phyloP scores from a whole-genome alignment of 2,329 filamentous ascomycete genomes.

The Fusarium sp. region DNA sequence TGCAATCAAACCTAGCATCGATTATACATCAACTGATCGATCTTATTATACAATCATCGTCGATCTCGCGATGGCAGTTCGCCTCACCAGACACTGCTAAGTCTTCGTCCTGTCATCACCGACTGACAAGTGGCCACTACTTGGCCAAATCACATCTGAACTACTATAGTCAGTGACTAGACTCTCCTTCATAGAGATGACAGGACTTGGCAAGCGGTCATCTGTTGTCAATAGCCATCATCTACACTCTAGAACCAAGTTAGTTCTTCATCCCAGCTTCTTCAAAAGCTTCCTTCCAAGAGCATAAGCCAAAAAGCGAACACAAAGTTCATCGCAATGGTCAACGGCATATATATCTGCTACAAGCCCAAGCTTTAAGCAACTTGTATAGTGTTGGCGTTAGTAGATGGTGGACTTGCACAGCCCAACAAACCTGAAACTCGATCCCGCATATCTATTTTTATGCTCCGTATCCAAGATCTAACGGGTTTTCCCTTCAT shows the following conservation, averaged over 20 bases:
- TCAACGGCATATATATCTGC: neutral
- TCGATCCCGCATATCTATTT: neutral
- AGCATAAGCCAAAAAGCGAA: constrained; percentile 1
- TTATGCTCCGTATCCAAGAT: neutral
- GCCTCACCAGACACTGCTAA: neutral
- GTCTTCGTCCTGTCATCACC: neutral
- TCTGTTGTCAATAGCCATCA: neutral
- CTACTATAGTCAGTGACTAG: neutral
- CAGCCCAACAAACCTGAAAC: neutral
- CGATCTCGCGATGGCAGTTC: neutral
- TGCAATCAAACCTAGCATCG: neutral
- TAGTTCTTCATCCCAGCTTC: neutral
- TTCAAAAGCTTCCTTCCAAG: neutral
- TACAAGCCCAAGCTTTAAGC: neutral
- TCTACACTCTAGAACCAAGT: neutral
- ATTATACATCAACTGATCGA: neutral
- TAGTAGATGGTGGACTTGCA: neutral
- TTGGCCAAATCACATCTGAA: neutral
- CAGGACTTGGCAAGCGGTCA: neutral
- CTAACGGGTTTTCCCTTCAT: neutral
- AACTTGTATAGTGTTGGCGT: neutral
- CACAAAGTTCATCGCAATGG: neutral
- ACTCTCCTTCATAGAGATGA: neutral
- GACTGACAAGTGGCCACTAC: neutral
- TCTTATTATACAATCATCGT: neutral